phyloP scores from a whole-genome alignment of 2,329 filamentous ascomycete species.

The Thelonectria blattea region DNA sequence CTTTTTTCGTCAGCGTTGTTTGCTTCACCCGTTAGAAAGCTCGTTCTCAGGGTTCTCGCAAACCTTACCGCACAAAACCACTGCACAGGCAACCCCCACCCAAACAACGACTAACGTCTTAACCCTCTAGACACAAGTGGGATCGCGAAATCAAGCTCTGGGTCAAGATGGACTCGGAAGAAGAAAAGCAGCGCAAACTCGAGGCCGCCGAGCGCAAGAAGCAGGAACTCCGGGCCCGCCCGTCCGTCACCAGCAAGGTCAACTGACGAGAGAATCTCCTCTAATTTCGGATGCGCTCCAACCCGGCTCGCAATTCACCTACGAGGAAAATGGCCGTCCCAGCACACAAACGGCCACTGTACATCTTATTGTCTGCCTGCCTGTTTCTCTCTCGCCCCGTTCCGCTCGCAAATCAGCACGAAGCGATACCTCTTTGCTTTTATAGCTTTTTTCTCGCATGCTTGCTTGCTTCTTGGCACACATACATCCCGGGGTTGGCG shows the following conservation, averaged over 20 bases:
- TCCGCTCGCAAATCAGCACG: background rate
- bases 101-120: constrained; percentile 21
- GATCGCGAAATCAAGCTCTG: constrained; percentile 63
- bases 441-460: background rate
- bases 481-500: constrained; percentile 5
- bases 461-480: background rate
- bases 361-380: background rate
- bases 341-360: background rate
- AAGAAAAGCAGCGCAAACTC: constrained; percentile 33
- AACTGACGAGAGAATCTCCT: background rate
- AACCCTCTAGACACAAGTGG: constrained; percentile 63
- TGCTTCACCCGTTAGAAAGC: no score
- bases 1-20: constrained; percentile 1
- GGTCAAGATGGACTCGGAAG: constrained; percentile 52
- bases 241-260: constrained; percentile 6
- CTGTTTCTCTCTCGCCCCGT: background rate
- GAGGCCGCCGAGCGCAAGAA: constrained; percentile 38
- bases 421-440: background rate
- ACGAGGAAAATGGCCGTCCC: background rate
- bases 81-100: no score
- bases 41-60: no score
- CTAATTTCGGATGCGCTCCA: background rate
- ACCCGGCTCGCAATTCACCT: background rate
- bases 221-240: constrained; percentile 31
- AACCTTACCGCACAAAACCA: background rate